phyloP scores from a whole-genome alignment of 345 rosid species.

The Murraya koenigii region DNA sequence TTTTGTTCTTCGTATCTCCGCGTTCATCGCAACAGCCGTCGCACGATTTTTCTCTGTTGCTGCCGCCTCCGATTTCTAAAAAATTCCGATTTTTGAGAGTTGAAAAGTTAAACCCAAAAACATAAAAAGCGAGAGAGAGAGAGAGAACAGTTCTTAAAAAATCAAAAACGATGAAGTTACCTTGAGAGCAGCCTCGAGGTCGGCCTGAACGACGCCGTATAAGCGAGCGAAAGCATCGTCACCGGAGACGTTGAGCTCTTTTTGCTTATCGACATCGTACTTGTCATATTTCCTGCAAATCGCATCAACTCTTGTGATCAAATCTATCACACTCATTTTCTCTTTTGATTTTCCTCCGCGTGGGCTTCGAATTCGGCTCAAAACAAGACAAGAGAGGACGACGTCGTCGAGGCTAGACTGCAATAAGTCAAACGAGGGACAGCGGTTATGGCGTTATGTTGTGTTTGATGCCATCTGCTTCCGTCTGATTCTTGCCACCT shows the following conservation, averaged over 20 bases:
- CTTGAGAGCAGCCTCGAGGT: slow-evolving; percentile 43
- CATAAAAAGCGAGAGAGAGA: no score
- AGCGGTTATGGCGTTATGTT: neutral
- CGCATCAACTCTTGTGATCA: slow-evolving; percentile 55
- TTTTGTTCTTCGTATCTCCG: slow-evolving; percentile 64
- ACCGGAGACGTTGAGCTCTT: slow-evolving; percentile 47
- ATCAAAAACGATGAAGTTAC: slow-evolving; percentile 7
- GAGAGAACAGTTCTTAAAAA: neutral
- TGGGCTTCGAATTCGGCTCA: slow-evolving; percentile 1
- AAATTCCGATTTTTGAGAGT: neutral
- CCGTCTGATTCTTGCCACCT: slow-evolving; percentile 21
- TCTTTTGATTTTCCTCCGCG: neutral
- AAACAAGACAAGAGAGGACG: neutral
- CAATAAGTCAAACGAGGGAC: neutral
- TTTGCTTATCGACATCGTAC: slow-evolving; percentile 64
- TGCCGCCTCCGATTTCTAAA: slow-evolving; percentile 57
- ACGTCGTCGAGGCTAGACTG: neutral
- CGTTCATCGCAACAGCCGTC: slow-evolving; percentile 57
- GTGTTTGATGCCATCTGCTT: neutral
- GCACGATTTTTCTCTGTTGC: slow-evolving; percentile 56
- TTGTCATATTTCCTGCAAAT: slow-evolving; percentile 65
- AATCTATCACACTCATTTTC: slow-evolving; percentile 52
- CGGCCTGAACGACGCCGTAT: slow-evolving; percentile 46
- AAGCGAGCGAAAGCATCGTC: slow-evolving; percentile 65
- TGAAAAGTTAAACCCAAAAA: neutral